These are phyloP conservation scores for Candida tunisiensis DNA, from an alignment of 1,139 yeast genomes.

Conservation along the genomic window DNA sequence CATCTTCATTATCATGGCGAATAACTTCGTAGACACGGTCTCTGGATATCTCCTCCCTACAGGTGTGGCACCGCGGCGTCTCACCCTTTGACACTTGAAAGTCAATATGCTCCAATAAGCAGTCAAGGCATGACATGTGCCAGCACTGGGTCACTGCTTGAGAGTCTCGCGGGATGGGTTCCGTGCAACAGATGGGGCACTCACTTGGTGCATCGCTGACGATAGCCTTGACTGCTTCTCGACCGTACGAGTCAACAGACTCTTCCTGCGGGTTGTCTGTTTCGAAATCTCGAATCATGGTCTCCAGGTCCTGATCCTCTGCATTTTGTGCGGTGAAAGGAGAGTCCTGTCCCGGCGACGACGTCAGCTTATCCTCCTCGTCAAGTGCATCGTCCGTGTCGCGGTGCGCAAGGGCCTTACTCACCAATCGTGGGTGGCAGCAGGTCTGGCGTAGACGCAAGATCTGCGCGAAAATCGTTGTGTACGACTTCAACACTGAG, in stretches of 20 bases:
- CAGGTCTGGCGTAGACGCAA: conserved; percentile 76
- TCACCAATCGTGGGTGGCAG: conserved; percentile 59
- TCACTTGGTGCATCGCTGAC: conserved; percentile 34
- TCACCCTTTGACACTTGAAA: conserved; percentile 17
- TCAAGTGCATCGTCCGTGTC: conserved; percentile 2
- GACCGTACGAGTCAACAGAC: conserved; percentile 12
- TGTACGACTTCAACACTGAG: conserved; percentile 52
- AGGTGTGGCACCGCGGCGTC: conserved; percentile 19
- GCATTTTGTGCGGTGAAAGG: no score
- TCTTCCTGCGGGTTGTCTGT: not conserved
- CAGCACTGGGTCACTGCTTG: conserved; percentile 64
- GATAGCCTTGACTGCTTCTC: conserved; percentile 21
- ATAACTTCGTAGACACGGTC: conserved; percentile 12
- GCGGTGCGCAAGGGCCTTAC: conserved; percentile 6
- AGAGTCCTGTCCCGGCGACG: conserved; percentile 3
- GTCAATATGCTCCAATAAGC: conserved; percentile 53
- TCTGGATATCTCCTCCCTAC: not conserved
- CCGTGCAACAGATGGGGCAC: conserved; percentile 71
- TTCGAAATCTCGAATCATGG: conserved; percentile 1
- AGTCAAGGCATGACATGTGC: conserved; percentile 60
- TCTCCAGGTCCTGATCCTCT: conserved; percentile 5
- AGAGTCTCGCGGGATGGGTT: conserved; percentile 34
- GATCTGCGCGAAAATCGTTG: conserved; percentile 71
- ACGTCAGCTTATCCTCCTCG: conserved; percentile 3
- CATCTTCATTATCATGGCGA: conserved; percentile 4